Conservation (phyloP, 805 yeast genomes). For the Barnettozyma wickerhamii region DNA sequence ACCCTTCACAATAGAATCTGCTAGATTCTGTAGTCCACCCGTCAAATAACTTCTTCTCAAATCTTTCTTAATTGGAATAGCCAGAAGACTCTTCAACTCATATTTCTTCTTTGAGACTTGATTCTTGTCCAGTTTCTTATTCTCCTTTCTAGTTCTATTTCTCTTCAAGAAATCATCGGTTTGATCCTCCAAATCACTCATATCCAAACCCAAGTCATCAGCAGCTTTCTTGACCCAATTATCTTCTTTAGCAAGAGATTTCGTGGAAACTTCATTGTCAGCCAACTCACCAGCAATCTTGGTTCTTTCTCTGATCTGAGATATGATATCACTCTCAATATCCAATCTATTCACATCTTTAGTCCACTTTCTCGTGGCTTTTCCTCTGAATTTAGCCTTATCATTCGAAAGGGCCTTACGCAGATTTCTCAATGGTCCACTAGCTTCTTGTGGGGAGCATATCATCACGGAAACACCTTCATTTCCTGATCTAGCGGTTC, state of each 20-base stretch:
- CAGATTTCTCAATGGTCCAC: conserved; percentile 79
- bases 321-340: conserved; percentile 68
- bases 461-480: conserved; percentile 95
- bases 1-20: conserved; percentile 68
- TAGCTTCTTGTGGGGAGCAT: conserved; percentile 90
- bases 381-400: conserved; percentile 25
- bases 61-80: conserved; percentile 54
- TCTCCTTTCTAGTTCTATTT: conserved; percentile 52
- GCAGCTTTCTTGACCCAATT: conserved; percentile 89
- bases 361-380: conserved; percentile 39
- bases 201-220: conserved; percentile 81
- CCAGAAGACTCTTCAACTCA: conserved; percentile 50
- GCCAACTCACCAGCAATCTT: conserved; percentile 69
- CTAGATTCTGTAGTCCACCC: conserved; percentile 73
- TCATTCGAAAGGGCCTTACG: conserved; percentile 48
- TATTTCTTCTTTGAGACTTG: conserved; percentile 43
- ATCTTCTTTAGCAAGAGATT: conserved; percentile 61
- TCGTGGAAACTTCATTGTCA: conserved; percentile 58
- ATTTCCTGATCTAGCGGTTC: conserved; percentile 94
- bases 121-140: conserved; percentile 47
- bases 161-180: conserved; percentile 58
- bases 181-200: conserved; percentile 58
- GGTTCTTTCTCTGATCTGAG: conserved; percentile 67
- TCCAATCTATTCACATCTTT: conserved; percentile 66
- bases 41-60: conserved; percentile 71